A percentile compares a stretch with the other conserved stretches of the same genome.
Conservation (phyloP, 2,329 filamentous ascomycete genomes). For the Paraphaeosphaeria sporulosa region DNA sequence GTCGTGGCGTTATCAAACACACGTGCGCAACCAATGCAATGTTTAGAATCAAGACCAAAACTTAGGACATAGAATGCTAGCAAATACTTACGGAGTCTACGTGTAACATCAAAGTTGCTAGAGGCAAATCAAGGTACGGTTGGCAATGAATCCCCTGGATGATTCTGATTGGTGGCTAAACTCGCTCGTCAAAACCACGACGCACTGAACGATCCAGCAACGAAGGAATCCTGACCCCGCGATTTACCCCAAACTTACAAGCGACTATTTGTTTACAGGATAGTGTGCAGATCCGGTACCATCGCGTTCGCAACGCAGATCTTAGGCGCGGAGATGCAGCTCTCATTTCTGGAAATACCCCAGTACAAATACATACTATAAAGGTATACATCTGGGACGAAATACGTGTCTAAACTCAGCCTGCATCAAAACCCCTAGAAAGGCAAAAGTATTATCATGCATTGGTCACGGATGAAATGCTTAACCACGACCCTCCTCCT, state of each 20-base stretch:
- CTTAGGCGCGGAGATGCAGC: neutral
- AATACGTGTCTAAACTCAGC: too few relatives aligned
- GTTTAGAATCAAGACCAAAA: too few relatives aligned
- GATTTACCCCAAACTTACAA: neutral
- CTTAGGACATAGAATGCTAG: too few relatives aligned
- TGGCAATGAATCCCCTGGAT: neutral
- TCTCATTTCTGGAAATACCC: neutral
- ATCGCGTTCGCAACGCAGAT: neutral
- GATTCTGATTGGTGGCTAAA: slow-evolving; percentile 4
- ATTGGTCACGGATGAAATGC: too few relatives aligned
- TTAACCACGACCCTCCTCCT: neutral
- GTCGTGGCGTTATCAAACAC: too few relatives aligned
- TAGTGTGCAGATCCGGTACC: neutral
- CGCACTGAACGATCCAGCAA: neutral
- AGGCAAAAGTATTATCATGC: too few relatives aligned
- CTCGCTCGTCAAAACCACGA: neutral
- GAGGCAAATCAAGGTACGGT: neutral
- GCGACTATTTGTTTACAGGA: neutral
- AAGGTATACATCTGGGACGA: too few relatives aligned
- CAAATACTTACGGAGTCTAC: too few relatives aligned
- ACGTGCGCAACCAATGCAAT: too few relatives aligned
- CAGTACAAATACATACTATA: neutral
- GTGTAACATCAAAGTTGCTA: neutral
- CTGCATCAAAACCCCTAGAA: too few relatives aligned
- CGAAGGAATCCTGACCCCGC: neutral